Conservation (phyloP, 2,329 filamentous ascomycete species). For the Zalaria obscura region DNA sequence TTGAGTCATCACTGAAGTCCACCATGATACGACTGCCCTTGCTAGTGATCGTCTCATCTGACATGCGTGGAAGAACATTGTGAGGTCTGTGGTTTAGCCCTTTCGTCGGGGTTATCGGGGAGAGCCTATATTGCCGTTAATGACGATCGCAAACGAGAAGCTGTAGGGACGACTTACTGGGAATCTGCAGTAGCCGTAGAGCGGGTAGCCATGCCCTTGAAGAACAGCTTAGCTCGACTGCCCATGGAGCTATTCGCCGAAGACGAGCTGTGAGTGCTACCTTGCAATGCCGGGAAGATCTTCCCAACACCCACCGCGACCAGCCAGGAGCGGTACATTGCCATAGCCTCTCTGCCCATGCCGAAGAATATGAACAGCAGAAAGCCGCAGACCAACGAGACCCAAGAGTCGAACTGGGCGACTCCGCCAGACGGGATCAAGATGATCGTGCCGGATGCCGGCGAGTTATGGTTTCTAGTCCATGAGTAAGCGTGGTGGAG, state of each 20-base stretch:
- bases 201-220: not conserved
- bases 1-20: no score
- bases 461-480: slow-evolving; percentile 34
- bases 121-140: no score
- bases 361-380: slow-evolving; percentile 51
- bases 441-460: slow-evolving; percentile 33
- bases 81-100: no score
- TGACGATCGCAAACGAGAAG: no score
- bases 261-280: not conserved
- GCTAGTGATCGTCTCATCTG: not conserved
- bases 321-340: slow-evolving; percentile 31
- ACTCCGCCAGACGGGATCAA: slow-evolving; percentile 30
- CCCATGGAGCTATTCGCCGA: not conserved
- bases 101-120: no score
- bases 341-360: slow-evolving; percentile 44
- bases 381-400: slow-evolving; percentile 38
- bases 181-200: not conserved
- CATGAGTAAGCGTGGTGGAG: slow-evolving; percentile 28
- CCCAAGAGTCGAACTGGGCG: slow-evolving; percentile 43
- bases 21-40: no score
- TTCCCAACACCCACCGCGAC: not conserved
- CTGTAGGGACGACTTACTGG: not conserved
- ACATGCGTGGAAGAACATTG: not conserved
- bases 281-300: not conserved
- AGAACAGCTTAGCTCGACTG: not conserved